Conservation (phyloP, 257 asterid species). For the Datura wrightii region DNA sequence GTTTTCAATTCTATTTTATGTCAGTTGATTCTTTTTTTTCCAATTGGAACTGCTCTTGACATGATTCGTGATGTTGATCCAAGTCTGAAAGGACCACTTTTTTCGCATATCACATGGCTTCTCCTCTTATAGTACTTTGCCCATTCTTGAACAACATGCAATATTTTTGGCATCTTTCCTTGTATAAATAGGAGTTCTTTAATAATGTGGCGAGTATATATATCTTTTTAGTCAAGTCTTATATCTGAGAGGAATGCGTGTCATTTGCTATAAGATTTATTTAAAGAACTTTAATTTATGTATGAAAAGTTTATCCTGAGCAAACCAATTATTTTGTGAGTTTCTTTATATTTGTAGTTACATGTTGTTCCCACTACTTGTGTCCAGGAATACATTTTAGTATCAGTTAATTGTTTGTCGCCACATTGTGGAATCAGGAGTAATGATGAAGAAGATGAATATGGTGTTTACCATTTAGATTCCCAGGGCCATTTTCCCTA, state of each 20-base stretch:
- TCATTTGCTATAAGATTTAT: conserved; percentile 1
- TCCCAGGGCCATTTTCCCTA: conserved; percentile 55
- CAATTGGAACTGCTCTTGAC: not conserved
- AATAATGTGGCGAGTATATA: not conserved
- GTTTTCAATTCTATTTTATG: too few species aligned
- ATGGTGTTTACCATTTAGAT: conserved; percentile 55
- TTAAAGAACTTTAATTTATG: not conserved
- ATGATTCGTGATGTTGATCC: not conserved
- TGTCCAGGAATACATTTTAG: not conserved
- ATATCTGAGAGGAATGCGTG: not conserved
- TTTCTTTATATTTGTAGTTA: not conserved
- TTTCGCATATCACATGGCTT: not conserved
- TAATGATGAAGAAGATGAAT: conserved; percentile 77
- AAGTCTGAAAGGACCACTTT: conserved; percentile 6
- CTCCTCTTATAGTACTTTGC: not conserved
- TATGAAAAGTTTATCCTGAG: conserved; percentile 5
- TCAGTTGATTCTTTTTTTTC: too few species aligned
- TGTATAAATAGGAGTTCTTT: not conserved
- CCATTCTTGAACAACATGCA: not conserved
- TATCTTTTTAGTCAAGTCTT: not conserved
- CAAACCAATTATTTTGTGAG: not conserved
- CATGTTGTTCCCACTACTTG: conserved; percentile 14
- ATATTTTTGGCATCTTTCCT: not conserved
- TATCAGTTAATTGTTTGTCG: conserved; percentile 26
- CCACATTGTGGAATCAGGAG: conserved; percentile 58